phyloP scores from a whole-genome alignment of 768 basidiomycete genomes.

The Pisolithus tinctorius region DNA sequence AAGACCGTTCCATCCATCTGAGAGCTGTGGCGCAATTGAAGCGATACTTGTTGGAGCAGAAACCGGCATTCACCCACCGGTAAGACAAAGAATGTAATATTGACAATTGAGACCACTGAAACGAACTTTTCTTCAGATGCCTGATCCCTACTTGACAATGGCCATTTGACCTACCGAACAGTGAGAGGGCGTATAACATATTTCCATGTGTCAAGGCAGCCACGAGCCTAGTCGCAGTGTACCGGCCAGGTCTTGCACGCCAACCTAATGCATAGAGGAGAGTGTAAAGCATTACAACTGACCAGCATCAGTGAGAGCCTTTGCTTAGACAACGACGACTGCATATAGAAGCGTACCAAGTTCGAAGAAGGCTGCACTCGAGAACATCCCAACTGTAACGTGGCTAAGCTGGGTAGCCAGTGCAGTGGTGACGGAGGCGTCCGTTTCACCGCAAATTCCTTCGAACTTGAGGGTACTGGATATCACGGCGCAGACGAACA shows the following conservation, averaged over 20 bases:
- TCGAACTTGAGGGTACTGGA: constrained; percentile 2
- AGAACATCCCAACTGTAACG: constrained; percentile 5
- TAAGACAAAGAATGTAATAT: constrained; percentile 6
- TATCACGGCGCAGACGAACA: constrained; percentile 3
- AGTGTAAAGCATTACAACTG: constrained; percentile 3
- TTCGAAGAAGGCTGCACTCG: constrained; percentile 8
- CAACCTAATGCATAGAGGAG: neutral
- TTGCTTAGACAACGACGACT: neutral
- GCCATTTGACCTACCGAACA: constrained; percentile 1
- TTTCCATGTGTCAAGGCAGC: constrained; percentile 3
- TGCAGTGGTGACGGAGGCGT: neutral
- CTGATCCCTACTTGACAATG: neutral
- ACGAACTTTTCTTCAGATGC: neutral
- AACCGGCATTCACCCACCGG: constrained; percentile 1
- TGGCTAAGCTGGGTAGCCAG: constrained; percentile 5
- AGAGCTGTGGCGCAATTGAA: neutral
- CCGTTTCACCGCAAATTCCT: constrained; percentile 3
- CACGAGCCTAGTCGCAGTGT: neutral
- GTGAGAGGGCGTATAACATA: constrained; percentile 6
- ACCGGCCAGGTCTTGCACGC: neutral
- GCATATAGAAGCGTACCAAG: neutral
- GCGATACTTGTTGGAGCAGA: neutral
- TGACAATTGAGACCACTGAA: constrained; percentile 2
- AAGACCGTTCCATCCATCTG: constrained; percentile 4
- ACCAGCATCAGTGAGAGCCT: neutral